phyloP scores from a whole-genome alignment of 108 stramenopile genomes.

The Licmophora abbreviata region DNA sequence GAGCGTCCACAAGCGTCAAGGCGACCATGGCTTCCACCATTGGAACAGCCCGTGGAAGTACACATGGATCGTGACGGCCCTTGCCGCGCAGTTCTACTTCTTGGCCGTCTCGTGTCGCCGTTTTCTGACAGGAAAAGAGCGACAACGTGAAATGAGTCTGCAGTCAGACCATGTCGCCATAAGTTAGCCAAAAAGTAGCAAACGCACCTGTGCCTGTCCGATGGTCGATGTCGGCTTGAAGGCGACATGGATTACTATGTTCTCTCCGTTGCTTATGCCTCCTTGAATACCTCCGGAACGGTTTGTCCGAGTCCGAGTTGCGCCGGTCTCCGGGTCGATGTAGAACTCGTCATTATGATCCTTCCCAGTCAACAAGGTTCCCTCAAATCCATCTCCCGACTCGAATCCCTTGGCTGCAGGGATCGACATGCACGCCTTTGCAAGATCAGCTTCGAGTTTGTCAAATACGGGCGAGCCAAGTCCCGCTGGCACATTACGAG shows the following conservation, averaged over 20 bases:
- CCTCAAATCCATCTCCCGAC: constrained; percentile 94
- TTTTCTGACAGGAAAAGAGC: constrained; percentile 37
- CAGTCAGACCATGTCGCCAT: background rate
- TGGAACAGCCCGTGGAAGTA: constrained; percentile 93
- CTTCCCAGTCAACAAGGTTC: constrained; percentile 90
- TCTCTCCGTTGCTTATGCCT: constrained; percentile 97
- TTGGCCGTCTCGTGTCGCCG: constrained; percentile 91
- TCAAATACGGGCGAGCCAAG: constrained; percentile 97
- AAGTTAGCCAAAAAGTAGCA: background rate
- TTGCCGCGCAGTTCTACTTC: constrained; percentile 93
- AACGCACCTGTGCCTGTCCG: constrained; percentile 80
- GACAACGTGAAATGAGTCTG: background rate
- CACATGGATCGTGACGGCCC: constrained; percentile 98
- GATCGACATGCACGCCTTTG: constrained; percentile 98
- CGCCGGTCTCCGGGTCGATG: constrained; percentile 86
- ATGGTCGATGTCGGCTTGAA: constrained; percentile 96
- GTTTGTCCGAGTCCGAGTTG: constrained; percentile 91
- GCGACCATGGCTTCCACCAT: constrained; percentile 99
- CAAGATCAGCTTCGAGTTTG: constrained; percentile 97
- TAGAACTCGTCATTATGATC: constrained; percentile 99
- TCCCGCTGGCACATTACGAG: constrained; percentile 91
- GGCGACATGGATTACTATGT: constrained; percentile 92
- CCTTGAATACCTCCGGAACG: constrained; percentile 97
- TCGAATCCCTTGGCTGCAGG: constrained; percentile 99
- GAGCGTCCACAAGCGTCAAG: constrained; percentile 85